Conservation (phyloP, 164 flowering plant genomes). For the Vitis rotundifolia region DNA sequence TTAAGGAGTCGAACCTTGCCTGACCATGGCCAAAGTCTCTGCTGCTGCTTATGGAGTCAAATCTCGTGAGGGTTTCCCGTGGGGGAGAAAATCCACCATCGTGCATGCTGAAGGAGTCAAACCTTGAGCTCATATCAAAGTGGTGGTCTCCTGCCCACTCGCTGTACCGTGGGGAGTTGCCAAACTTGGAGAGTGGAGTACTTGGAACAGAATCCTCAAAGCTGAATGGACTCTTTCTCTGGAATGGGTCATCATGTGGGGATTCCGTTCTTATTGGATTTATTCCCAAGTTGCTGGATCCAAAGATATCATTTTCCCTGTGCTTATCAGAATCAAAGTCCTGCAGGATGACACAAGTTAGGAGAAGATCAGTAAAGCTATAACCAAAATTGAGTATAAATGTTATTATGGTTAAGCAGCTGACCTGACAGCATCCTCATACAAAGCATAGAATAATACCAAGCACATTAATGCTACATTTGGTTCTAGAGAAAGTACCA, state of each 20-base stretch:
- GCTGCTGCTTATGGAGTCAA: slow-evolving; percentile 55
- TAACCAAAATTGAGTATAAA: neutral
- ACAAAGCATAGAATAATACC: no score
- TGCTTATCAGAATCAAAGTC: slow-evolving; percentile 48
- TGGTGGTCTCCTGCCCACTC: slow-evolving; percentile 52
- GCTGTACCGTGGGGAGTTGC: slow-evolving; percentile 60
- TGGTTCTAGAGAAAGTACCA: no score
- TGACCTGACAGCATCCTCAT: no score
- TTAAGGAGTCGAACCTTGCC: slow-evolving; percentile 63
- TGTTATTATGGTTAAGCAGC: no score
- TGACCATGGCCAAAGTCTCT: slow-evolving; percentile 31
- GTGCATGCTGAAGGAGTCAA: slow-evolving; percentile 58
- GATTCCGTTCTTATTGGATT: slow-evolving; percentile 66
- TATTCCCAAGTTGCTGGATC: slow-evolving; percentile 49
- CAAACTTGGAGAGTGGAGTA: slow-evolving; percentile 66
- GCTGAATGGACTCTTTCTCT: slow-evolving; percentile 53
- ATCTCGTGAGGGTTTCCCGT: slow-evolving; percentile 48
- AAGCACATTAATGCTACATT: no score
- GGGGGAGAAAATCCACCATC: slow-evolving; percentile 42
- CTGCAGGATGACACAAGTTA: slow-evolving; percentile 33
- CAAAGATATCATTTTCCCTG: slow-evolving; percentile 53
- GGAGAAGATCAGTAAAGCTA: neutral
- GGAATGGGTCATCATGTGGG: slow-evolving; percentile 47
- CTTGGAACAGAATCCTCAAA: slow-evolving; percentile 84
- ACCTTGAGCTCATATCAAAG: slow-evolving; percentile 68